phyloP scores from a whole-genome alignment of 1,139 yeast species.

The Pichia sp. region DNA sequence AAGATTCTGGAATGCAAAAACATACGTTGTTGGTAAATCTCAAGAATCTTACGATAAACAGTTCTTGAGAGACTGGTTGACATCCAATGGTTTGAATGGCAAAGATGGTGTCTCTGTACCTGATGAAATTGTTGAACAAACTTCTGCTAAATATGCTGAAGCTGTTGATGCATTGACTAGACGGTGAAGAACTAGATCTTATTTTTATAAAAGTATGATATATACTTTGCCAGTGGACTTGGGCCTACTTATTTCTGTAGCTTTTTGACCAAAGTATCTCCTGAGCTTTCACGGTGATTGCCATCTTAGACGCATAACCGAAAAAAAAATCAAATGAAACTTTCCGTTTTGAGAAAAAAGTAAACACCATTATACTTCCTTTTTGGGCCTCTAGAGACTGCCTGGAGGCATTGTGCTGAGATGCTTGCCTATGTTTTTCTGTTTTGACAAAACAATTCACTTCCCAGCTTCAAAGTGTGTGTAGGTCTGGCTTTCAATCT shows the following conservation, averaged over 20 bases:
- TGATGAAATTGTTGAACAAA: conserved; percentile 56
- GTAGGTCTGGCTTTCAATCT: no score
- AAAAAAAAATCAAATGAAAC: background rate
- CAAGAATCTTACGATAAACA: conserved; percentile 96
- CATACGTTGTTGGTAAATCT: conserved; percentile 64
- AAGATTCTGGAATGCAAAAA: conserved; percentile 81
- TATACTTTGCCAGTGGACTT: background rate
- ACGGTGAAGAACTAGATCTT: no score
- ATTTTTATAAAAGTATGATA: background rate
- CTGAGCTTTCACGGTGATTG: no score
- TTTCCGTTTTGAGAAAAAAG: conserved; percentile 9
- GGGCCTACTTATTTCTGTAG: background rate
- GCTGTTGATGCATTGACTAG: conserved; percentile 78
- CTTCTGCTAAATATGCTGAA: conserved; percentile 79
- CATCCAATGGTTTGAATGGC: conserved; percentile 69
- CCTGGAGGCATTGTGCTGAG: background rate
- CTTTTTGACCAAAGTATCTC: background rate
- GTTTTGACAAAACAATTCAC: no score
- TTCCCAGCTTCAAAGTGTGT: no score
- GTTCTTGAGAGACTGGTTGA: conserved; percentile 92
- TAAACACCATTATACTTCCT: conserved; percentile 12
- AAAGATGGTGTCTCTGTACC: conserved; percentile 85
- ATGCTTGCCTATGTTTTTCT: no score
- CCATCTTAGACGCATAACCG: no score
- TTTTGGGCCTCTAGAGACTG: conserved; percentile 2